Percentiles rank a stretch among this genome's conserved stretches.
These are phyloP conservation scores for Diospyros kaki DNA, from an alignment of 148 eudicot genomes.

Conservation along the genomic window DNA sequence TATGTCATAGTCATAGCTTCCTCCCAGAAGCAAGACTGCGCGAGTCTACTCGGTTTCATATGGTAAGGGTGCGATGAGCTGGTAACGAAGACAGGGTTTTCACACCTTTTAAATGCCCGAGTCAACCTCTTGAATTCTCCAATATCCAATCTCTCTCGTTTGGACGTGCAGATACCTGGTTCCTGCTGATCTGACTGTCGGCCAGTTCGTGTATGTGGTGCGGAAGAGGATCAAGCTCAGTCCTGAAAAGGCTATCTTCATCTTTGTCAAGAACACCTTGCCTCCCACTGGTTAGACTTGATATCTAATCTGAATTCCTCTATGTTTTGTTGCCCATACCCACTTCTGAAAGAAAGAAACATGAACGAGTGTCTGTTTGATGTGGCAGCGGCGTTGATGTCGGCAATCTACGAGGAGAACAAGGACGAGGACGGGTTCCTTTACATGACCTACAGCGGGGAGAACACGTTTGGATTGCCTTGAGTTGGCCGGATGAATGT, in stretches of 20 bases:
- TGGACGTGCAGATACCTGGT: slow-evolving; percentile 41
- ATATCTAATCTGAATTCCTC: neutral
- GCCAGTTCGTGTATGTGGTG: slow-evolving; percentile 58
- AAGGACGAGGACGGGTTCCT: slow-evolving; percentile 34
- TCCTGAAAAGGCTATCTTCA: slow-evolving; percentile 53
- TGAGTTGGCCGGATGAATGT: neutral
- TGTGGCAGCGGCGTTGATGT: slow-evolving; percentile 18
- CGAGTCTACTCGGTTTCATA: no score
- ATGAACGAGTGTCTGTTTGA: neutral
- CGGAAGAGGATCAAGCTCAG: slow-evolving; percentile 48
- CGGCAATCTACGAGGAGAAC: slow-evolving; percentile 26
- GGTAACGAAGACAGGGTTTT: neutral
- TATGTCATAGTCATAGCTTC: no score
- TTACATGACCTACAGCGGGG: slow-evolving; percentile 32
- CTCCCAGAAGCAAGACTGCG: no score
- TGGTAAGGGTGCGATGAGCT: neutral
- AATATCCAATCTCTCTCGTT: neutral
- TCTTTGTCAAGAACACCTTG: slow-evolving; percentile 46
- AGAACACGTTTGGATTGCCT: slow-evolving; percentile 29
- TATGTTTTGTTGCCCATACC: neutral
- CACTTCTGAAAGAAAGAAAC: neutral
- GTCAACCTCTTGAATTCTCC: neutral
- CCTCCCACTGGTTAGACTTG: slow-evolving; percentile 46
- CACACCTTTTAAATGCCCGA: neutral
- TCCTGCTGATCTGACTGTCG: slow-evolving; percentile 52